Conservation (phyloP, 179 eudicot species). For the Drosera spatulata region DNA sequence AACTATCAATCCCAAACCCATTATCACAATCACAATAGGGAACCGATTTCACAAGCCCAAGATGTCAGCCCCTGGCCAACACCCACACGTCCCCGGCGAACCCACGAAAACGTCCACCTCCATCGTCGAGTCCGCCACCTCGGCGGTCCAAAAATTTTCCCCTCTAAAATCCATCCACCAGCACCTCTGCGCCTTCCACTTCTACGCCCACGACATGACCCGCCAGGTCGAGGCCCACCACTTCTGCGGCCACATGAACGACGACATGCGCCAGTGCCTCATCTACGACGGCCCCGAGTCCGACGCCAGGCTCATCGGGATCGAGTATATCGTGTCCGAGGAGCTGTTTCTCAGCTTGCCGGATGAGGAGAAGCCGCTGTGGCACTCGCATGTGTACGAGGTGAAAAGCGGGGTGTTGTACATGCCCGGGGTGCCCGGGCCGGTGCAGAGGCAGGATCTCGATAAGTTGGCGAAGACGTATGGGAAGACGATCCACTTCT, state of each 20-base stretch:
- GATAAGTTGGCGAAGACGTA: slow-evolving; percentile 70
- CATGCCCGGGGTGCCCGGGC: slow-evolving; percentile 68
- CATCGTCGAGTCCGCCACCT: slow-evolving; percentile 59
- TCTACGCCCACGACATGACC: slow-evolving; percentile 82
- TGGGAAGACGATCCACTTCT: slow-evolving; percentile 73
- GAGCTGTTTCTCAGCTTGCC: slow-evolving; percentile 60
- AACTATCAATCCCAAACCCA: too few species aligned
- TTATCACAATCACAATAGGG: too few species aligned
- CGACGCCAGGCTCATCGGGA: slow-evolving; percentile 66
- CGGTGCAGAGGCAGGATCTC: slow-evolving; percentile 52
- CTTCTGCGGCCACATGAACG: slow-evolving; percentile 82
- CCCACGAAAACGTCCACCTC: slow-evolving; percentile 45
- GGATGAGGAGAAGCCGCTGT: slow-evolving; percentile 60
- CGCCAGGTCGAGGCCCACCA: slow-evolving; percentile 95
- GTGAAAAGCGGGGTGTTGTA: slow-evolving; percentile 80
- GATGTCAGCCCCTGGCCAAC: slow-evolving; percentile 23
- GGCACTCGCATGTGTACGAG: slow-evolving; percentile 93
- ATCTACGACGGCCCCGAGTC: slow-evolving; percentile 70
- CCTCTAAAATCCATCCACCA: slow-evolving; percentile 85
- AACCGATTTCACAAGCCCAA: background rate
- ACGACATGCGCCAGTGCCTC: slow-evolving; percentile 81
- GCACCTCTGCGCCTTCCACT: slow-evolving; percentile 97
- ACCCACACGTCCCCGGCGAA: slow-evolving; percentile 61
- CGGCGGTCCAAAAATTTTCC: slow-evolving; percentile 63
- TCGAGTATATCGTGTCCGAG: slow-evolving; percentile 81